phyloP scores from a whole-genome alignment of 1,284 basidiomycete species.

The Violaceomyces palustris region DNA sequence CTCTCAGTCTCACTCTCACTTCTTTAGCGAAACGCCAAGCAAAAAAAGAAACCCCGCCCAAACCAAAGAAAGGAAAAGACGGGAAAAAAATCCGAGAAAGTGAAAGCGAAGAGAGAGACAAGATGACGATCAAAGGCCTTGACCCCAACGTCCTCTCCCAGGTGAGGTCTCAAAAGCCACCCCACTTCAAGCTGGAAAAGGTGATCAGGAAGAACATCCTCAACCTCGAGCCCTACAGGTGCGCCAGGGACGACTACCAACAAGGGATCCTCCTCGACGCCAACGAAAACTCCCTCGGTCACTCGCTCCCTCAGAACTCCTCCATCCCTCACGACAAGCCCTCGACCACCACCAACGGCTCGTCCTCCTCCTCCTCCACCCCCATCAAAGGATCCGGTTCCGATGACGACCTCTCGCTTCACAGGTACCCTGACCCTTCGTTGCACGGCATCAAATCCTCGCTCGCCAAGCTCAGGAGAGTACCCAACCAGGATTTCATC shows the following conservation, averaged over 20 bases:
- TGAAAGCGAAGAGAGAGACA: too few species aligned
- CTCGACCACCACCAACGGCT: constrained; percentile 7
- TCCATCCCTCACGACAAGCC: constrained; percentile 29
- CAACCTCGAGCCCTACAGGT: constrained; percentile 83
- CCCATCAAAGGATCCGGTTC: constrained; percentile 8
- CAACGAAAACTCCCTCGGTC: constrained; percentile 91
- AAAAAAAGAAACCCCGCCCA: too few species aligned
- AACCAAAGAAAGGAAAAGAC: too few species aligned
- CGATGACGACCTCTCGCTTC: constrained; percentile 58
- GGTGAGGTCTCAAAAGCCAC: constrained; percentile 41
- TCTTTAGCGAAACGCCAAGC: too few species aligned
- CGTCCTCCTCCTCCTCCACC: not conserved
- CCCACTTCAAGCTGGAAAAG: constrained; percentile 49
- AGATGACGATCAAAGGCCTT: constrained; percentile 33
- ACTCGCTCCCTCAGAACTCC: constrained; percentile 62
- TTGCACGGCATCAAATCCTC: constrained; percentile 73
- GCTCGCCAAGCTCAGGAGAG: constrained; percentile 62
- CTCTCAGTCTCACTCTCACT: too few species aligned
- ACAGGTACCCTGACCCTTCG: constrained; percentile 82
- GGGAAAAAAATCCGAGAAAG: too few species aligned
- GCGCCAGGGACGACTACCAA: constrained; percentile 92
- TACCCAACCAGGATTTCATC: constrained; percentile 58
- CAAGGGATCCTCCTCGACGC: constrained; percentile 92
- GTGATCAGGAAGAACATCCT: constrained; percentile 90
- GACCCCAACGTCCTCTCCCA: constrained; percentile 9